Percentiles rank a stretch among this genome's conserved stretches.
Conservation (phyloP, 345 rosid species). For the Eucalyptus tenuipes region DNA sequence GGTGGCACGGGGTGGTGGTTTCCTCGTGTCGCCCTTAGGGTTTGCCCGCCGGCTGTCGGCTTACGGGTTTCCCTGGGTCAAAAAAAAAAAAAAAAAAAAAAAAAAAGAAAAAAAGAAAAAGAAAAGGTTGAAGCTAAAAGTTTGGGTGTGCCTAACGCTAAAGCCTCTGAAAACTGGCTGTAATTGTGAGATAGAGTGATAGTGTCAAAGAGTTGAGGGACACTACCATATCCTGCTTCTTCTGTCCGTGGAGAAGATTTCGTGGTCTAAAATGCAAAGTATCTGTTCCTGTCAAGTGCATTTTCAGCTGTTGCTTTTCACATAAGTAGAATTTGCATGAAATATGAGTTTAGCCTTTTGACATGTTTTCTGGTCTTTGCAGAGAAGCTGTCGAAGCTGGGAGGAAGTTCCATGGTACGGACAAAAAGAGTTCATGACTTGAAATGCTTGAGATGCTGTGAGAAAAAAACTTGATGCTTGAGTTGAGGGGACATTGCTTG, state of each 20-base stretch:
- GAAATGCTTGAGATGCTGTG: background rate
- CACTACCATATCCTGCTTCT: background rate
- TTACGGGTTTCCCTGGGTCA: too few relatives aligned
- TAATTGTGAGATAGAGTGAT: background rate
- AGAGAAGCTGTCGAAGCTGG: slow-evolving; percentile 88
- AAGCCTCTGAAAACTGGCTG: background rate
- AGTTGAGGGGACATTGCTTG: background rate
- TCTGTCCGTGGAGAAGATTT: background rate
- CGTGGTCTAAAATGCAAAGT: background rate
- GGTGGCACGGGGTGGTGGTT: too few relatives aligned
- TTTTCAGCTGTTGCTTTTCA: background rate
- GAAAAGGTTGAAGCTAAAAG: background rate
- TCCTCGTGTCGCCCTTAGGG: too few relatives aligned
- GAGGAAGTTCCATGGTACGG: slow-evolving; percentile 46
- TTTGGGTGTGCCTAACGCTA: background rate
- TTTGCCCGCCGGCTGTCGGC: too few relatives aligned
- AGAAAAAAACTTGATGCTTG: background rate
- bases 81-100: too few relatives aligned
- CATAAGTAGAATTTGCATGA: background rate
- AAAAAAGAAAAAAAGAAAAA: too few relatives aligned
- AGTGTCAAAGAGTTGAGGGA: background rate
- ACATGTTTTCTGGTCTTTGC: background rate
- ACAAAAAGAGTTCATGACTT: slow-evolving; percentile 14
- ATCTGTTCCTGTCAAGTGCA: background rate
- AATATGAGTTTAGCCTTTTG: background rate